These are phyloP conservation scores for Solanum pennellii DNA, from an alignment of 257 asterid species.

Conservation along the genomic window DNA sequence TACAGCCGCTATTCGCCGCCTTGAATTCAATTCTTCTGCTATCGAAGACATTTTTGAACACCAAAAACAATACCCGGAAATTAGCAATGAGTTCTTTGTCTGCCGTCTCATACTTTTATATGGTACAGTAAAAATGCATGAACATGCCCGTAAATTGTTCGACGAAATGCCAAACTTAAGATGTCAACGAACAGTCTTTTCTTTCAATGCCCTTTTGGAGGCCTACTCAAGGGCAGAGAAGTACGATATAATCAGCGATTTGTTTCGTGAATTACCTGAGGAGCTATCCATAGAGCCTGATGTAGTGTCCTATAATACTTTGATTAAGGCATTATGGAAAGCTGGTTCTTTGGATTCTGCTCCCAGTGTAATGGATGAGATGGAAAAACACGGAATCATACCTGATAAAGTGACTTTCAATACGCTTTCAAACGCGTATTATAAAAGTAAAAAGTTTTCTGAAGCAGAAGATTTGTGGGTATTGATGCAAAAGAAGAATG, in stretches of 20 bases:
- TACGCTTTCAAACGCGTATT: conserved; percentile 20
- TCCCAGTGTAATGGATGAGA: conserved; percentile 23
- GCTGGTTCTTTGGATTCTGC: conserved; percentile 31
- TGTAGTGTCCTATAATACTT: conserved; percentile 26
- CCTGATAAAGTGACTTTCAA: conserved; percentile 24
- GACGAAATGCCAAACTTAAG: conserved; percentile 47
- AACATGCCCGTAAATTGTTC: conserved; percentile 39
- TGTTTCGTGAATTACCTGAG: conserved; percentile 29
- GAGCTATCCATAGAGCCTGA: conserved; percentile 32
- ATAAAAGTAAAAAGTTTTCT: conserved; percentile 3
- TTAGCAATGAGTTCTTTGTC: conserved; percentile 15
- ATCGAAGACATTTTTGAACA: conserved; percentile 24
- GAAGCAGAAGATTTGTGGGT: conserved; percentile 48
- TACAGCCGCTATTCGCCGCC: conserved; percentile 14
- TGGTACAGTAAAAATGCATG: conserved; percentile 34
- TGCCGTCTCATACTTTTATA: conserved; percentile 27
- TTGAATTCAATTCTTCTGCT: conserved; percentile 4
- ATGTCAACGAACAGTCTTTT: conserved; percentile 30
- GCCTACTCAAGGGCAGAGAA: conserved; percentile 24
- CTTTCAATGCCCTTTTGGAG: conserved; percentile 43
- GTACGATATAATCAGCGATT: conserved; percentile 11
- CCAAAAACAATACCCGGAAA: conserved; percentile 24
- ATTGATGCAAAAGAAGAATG: conserved; percentile 31
- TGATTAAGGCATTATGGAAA: conserved; percentile 27
- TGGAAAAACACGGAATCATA: conserved; percentile 18